Evolutionary conservation across 345 rosid species (phyloP).

Genomic region (Brassica rapa): DNA sequence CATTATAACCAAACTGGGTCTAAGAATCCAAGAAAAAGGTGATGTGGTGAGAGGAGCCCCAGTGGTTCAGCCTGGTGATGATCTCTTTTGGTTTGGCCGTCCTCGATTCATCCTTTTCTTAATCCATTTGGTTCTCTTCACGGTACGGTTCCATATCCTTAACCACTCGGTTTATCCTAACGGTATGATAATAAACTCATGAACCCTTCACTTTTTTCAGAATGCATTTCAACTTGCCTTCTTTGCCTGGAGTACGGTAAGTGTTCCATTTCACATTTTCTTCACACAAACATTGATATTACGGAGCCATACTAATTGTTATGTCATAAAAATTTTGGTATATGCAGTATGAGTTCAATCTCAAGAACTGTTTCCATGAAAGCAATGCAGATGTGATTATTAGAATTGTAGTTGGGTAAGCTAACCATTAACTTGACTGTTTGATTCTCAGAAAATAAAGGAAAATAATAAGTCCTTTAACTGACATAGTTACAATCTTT

Average conservation of each 20-base stretch:
- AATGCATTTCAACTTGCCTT: slow-evolving; percentile 88
- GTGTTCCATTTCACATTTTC: slow-evolving; percentile 8
- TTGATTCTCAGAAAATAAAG: neutral
- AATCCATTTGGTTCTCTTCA: slow-evolving; percentile 79
- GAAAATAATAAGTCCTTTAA: neutral
- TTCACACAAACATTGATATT: neutral
- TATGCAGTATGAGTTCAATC: slow-evolving; percentile 60
- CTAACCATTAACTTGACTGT: neutral
- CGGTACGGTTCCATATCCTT: slow-evolving; percentile 45
- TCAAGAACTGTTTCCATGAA: slow-evolving; percentile 62
- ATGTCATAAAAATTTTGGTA: slow-evolving; percentile 11
- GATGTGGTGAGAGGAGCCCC: slow-evolving; percentile 89
- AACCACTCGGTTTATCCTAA: neutral
- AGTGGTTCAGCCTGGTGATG: slow-evolving; percentile 82
- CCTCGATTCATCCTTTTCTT: slow-evolving; percentile 79
- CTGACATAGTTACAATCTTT: slow-evolving; percentile 10
- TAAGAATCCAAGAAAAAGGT: slow-evolving; percentile 79
- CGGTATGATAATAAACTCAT: slow-evolving; percentile 5
- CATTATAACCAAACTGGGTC: slow-evolving; percentile 77
- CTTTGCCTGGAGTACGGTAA: slow-evolving; percentile 91
- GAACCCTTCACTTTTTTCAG: slow-evolving; percentile 43
- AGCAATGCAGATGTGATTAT: slow-evolving; percentile 51
- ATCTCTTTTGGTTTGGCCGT: slow-evolving; percentile 89
- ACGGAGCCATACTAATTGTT: neutral
- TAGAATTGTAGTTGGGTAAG: slow-evolving; percentile 79